These are phyloP conservation scores for Reticulascus tulasneorum DNA, from an alignment of 2,329 filamentous ascomycete species.

Conservation along the genomic window DNA sequence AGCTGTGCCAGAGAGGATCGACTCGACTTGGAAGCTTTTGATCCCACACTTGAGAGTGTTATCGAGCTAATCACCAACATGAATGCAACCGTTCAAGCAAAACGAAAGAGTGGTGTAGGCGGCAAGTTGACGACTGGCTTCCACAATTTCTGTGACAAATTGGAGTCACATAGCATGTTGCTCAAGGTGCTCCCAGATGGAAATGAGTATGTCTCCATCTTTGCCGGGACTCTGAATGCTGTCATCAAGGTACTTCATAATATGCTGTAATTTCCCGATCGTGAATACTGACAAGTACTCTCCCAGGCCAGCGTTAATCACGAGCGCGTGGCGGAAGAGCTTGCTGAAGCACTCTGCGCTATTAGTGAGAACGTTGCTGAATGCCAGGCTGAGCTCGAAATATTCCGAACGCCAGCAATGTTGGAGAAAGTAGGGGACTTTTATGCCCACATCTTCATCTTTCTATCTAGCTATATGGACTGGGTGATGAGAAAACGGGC, in stretches of 20 bases:
- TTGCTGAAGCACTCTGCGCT: slow-evolving; percentile 13
- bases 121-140: slow-evolving; percentile 15
- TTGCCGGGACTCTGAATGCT: slow-evolving; percentile 21
- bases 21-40: slow-evolving; percentile 2
- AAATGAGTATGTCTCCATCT: slow-evolving; percentile 24
- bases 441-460: slow-evolving; percentile 21
- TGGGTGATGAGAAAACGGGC: slow-evolving; percentile 16
- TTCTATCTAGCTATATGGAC: slow-evolving; percentile 17
- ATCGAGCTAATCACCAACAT: too few species aligned
- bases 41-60: slow-evolving; percentile 11
- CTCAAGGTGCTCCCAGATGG: slow-evolving; percentile 22
- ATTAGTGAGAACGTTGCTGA: slow-evolving; percentile 17
- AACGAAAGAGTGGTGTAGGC: slow-evolving; percentile 2
- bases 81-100: slow-evolving; percentile 6
- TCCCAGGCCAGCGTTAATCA: slow-evolving; percentile 21
- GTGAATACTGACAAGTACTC: neutral
- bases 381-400: slow-evolving; percentile 2
- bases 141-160: slow-evolving; percentile 19
- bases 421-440: slow-evolving; percentile 11
- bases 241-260: slow-evolving; percentile 17
- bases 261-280: neutral
- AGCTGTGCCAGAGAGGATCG: slow-evolving; percentile 8
- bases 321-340: slow-evolving; percentile 13
- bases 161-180: slow-evolving; percentile 19
- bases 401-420: slow-evolving; percentile 14